Conservation (phyloP, 208 protist genomes). For the Acanthamoeba healyi region DNA sequence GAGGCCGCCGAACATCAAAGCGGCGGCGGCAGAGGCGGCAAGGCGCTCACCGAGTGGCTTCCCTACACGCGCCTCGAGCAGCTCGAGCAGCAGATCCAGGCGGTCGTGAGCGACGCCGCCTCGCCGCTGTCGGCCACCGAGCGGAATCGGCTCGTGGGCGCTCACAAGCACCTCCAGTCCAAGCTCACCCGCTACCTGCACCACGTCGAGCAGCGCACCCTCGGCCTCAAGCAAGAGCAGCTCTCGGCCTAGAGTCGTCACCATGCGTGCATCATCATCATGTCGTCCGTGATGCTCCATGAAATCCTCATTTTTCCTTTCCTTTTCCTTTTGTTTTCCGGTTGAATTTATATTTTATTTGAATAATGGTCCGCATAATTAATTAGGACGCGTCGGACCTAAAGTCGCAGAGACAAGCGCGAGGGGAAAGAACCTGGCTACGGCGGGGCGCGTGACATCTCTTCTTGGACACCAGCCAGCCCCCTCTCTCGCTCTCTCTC, state of each 20-base stretch:
- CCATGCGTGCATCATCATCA: no score
- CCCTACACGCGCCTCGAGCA: constrained; percentile 49
- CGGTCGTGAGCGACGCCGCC: constrained; percentile 12
- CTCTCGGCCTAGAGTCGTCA: no score
- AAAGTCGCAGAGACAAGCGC: not conserved
- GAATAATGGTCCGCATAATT: no score
- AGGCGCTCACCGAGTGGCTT: not conserved
- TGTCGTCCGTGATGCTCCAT: no score
- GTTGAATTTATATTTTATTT: no score
- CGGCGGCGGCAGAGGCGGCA: not conserved
- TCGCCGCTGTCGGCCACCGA: constrained; percentile 34
- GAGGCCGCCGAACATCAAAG: not conserved
- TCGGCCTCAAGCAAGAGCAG: not conserved
- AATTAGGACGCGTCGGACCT: not conserved
- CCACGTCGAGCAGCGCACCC: not conserved
- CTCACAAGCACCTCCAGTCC: not conserved
- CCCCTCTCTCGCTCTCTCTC: no score
- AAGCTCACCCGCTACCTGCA: constrained; percentile 5
- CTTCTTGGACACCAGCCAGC: not conserved
- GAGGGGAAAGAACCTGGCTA: no score
- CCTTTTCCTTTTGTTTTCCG: not conserved
- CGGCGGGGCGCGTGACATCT: not conserved
- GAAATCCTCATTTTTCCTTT: no score
- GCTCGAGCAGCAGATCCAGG: constrained; percentile 64
- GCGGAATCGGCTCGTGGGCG: not conserved